Conservation (phyloP, 2,329 filamentous ascomycete species). For the Alternaria sp. region DNA sequence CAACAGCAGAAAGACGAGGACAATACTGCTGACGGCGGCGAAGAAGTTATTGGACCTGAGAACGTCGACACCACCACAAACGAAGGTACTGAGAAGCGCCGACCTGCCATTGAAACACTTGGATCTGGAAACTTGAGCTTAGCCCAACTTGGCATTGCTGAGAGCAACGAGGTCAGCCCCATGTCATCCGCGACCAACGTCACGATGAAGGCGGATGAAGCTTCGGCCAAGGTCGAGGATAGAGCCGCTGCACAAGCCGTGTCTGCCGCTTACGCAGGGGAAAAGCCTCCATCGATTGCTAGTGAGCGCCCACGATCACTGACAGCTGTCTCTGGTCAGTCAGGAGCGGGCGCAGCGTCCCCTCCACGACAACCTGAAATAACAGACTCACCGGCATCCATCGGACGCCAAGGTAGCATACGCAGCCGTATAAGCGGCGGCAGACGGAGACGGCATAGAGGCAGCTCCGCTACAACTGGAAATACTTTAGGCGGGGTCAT, state of each 20-base stretch:
- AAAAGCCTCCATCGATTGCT: conserved; percentile 48
- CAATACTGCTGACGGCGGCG: conserved; percentile 43
- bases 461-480: conserved; percentile 74
- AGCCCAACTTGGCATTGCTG: conserved; percentile 83
- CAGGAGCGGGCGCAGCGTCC: conserved; percentile 37
- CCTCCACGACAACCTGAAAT: conserved; percentile 72
- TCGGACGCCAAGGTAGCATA: conserved; percentile 64
- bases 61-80: conserved; percentile 34
- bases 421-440: conserved; percentile 63
- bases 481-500: conserved; percentile 77
- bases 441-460: conserved; percentile 74
- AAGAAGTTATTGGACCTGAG: conserved; percentile 54
- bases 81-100: conserved; percentile 54
- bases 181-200: conserved; percentile 68
- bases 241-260: conserved; percentile 67
- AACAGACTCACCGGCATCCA: conserved; percentile 65
- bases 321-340: conserved; percentile 45
- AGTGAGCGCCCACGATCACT: conserved; percentile 54
- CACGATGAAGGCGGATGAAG: conserved; percentile 59
- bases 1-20: conserved; percentile 41
- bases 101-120: conserved; percentile 85
- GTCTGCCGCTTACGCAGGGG: conserved; percentile 65
- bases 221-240: conserved; percentile 66
- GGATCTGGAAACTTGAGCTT: conserved; percentile 89
- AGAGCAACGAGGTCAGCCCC: conserved; percentile 66